Conservation (phyloP, 2,329 filamentous ascomycete genomes). For the Ascochyta clinopodiicola region DNA sequence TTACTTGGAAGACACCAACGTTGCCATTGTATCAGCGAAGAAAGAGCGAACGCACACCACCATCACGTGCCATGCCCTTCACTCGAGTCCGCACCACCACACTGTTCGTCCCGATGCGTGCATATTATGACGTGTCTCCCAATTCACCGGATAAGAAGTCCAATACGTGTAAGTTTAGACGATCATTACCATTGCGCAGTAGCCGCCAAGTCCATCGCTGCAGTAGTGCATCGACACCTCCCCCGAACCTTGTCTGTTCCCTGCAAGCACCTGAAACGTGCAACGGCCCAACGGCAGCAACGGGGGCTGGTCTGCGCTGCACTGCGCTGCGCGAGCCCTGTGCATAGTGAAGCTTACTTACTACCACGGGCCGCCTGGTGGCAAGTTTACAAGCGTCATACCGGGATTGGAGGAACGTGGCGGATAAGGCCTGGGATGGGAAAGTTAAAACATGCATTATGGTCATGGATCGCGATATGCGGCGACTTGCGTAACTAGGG, state of each 20-base stretch:
- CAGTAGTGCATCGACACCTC: not conserved
- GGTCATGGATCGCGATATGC: not conserved
- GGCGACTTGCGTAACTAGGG: not conserved
- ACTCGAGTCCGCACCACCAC: not conserved
- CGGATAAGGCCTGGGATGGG: slow-evolving; percentile 3
- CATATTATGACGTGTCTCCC: not conserved
- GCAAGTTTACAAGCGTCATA: not conserved
- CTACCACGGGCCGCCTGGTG: not conserved
- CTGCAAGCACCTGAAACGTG: slow-evolving; percentile 12
- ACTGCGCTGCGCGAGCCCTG: not conserved
- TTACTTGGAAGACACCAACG: not conserved
- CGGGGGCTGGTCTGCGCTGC: not conserved
- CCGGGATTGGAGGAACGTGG: not conserved
- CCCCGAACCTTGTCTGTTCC: not conserved
- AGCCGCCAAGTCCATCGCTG: not conserved
- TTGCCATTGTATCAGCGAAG: not conserved
- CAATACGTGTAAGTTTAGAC: not conserved
- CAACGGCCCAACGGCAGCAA: slow-evolving; percentile 10
- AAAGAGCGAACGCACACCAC: not conserved
- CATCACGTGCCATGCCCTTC: slow-evolving; percentile 5
- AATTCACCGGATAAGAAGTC: not conserved
- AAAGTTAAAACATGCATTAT: not conserved
- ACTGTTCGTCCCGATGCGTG: not conserved
- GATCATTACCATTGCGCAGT: not conserved
- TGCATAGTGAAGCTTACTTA: slow-evolving; percentile 7